phyloP scores from a whole-genome alignment of 805 yeast genomes.

The Candida coquimbonensis region DNA sequence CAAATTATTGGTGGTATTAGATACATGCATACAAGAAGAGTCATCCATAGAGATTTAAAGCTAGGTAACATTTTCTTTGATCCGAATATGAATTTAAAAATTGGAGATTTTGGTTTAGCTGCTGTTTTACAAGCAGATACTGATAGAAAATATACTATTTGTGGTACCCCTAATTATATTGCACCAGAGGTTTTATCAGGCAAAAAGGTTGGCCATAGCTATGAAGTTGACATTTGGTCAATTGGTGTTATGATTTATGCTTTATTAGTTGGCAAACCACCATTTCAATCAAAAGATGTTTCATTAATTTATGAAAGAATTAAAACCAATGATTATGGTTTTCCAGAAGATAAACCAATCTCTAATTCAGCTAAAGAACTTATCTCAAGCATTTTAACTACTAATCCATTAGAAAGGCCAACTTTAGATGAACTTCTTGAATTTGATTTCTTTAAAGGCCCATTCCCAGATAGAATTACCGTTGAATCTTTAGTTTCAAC shows the following conservation, averaged over 20 bases:
- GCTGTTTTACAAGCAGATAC: slow-evolving; percentile 69
- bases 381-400: slow-evolving; percentile 64
- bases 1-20: slow-evolving; percentile 92
- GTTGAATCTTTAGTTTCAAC: slow-evolving; percentile 53
- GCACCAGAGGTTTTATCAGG: slow-evolving; percentile 97
- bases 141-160: slow-evolving; percentile 84
- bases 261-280: slow-evolving; percentile 88
- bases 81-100: slow-evolving; percentile 86
- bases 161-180: slow-evolving; percentile 98
- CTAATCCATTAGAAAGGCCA: slow-evolving; percentile 80
- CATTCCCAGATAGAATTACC: slow-evolving; percentile 69
- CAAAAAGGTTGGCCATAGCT: slow-evolving; percentile 81
- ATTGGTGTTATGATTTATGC: slow-evolving; percentile 96
- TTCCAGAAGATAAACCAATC: slow-evolving; percentile 63
- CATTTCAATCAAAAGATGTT: slow-evolving; percentile 94
- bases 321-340: slow-evolving; percentile 69
- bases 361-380: slow-evolving; percentile 68
- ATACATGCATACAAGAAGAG: slow-evolving; percentile 86
- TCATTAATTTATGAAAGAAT: slow-evolving; percentile 88
- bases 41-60: slow-evolving; percentile 92
- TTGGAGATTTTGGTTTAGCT: slow-evolving; percentile 98
- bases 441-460: slow-evolving; percentile 82
- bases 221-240: slow-evolving; percentile 96
- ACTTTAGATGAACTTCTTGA: slow-evolving; percentile 68
- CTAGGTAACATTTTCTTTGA: slow-evolving; percentile 95